phyloP scores from a whole-genome alignment of 495 filamentous ascomycete species.

The Aspergillus incahuasiensis region DNA sequence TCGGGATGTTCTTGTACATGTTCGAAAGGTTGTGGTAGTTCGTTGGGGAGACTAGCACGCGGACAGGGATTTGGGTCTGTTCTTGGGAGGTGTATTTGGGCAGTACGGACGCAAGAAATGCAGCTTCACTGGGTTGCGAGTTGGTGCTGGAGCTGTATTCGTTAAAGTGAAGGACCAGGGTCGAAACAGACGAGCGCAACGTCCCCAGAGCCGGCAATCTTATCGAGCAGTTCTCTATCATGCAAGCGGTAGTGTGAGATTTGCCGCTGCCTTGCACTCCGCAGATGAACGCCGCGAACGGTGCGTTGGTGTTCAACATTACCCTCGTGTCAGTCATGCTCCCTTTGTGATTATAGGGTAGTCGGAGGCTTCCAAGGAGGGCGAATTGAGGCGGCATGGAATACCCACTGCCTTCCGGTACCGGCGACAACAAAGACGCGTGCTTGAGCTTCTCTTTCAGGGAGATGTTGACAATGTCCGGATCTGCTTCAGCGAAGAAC shows the following conservation, averaged over 20 bases:
- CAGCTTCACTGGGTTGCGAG: conserved; percentile 59
- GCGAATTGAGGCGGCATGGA: too few species aligned
- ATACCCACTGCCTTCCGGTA: too few species aligned
- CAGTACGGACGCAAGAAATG: conserved; percentile 53
- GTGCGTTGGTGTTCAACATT: conserved; percentile 56
- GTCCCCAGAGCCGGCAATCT: conserved; percentile 29
- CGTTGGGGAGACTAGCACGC: conserved; percentile 60
- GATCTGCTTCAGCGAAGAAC: too few species aligned
- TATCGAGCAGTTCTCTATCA: conserved; percentile 63
- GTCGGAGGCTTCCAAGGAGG: too few species aligned
- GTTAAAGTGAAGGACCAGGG: conserved; percentile 67
- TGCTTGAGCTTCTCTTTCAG: too few species aligned
- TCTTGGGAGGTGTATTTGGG: conserved; percentile 16
- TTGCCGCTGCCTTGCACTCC: conserved; percentile 75
- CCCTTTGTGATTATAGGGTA: too few species aligned
- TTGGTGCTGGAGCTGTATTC: conserved; percentile 51
- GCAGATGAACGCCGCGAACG: conserved; percentile 73
- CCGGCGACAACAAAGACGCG: too few species aligned
- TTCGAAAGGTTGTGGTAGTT: conserved; percentile 47
- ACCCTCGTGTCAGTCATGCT: conserved; percentile 14
- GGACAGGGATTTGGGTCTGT: conserved; percentile 38
- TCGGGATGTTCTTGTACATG: conserved; percentile 33
- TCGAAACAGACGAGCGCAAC: conserved; percentile 53
- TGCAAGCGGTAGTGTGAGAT: conserved; percentile 65
- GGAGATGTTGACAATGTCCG: too few species aligned